A percentile compares a stretch with the other conserved stretches of the same genome.
Conservation (phyloP, 129 eudicot genomes). For the Chrysanthemum seticuspe region DNA sequence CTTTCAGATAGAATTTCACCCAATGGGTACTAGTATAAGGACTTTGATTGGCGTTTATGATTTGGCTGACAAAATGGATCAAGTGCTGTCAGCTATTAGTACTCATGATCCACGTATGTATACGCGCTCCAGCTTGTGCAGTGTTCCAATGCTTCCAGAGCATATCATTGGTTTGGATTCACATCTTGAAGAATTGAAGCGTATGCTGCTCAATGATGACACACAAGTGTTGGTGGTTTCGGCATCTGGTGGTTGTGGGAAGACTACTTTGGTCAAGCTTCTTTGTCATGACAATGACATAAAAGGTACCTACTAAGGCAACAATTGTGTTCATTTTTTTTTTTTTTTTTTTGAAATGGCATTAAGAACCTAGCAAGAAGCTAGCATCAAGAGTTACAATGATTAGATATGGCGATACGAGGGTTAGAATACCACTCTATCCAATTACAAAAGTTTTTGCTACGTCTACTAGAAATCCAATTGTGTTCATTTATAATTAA, state of each 20-base stretch:
- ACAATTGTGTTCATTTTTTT: too few species aligned
- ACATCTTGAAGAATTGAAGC: slow-evolving; percentile 21
- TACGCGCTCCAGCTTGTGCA: slow-evolving; percentile 2
- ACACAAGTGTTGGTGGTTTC: slow-evolving; percentile 24
- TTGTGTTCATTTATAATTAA: too few species aligned
- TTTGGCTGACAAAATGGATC: slow-evolving; percentile 14
- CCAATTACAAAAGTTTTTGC: too few species aligned
- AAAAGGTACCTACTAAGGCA: slow-evolving; percentile 17
- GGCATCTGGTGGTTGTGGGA: slow-evolving; percentile 26
- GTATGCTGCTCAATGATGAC: slow-evolving; percentile 1
- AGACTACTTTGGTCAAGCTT: slow-evolving; percentile 29
- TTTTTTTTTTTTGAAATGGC: too few species aligned
- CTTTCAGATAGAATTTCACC: slow-evolving; percentile 18
- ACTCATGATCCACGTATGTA: neutral
- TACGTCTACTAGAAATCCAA: too few species aligned
- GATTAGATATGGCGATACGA: too few species aligned
- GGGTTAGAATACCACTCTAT: too few species aligned
- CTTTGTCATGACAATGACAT: slow-evolving; percentile 28
- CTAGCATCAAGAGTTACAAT: too few species aligned
- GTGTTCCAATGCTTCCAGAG: slow-evolving; percentile 1
- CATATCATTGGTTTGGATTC: slow-evolving; percentile 10
- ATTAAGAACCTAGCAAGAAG: too few species aligned
- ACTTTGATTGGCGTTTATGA: slow-evolving; percentile 5
- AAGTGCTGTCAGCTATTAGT: neutral
- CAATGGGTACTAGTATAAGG: neutral